phyloP scores from a whole-genome alignment of 2,329 filamentous ascomycete genomes.

The Clonostachys chloroleuca region DNA sequence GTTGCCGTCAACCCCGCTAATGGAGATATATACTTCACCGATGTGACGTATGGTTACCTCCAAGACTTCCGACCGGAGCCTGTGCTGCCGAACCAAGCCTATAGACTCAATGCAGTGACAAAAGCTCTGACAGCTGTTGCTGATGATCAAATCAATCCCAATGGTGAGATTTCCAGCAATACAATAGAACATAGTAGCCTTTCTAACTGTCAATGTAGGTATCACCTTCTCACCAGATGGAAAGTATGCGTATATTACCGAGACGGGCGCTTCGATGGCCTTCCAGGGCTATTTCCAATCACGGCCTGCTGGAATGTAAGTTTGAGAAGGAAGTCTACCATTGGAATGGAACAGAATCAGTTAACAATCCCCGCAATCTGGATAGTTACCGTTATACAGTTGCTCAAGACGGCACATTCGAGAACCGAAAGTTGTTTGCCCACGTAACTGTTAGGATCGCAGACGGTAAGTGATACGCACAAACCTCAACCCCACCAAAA shows the following conservation, averaged over 20 bases:
- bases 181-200: fast-evolving
- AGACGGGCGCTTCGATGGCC: constrained; percentile 37
- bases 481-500: too few species aligned
- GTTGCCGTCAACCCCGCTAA: constrained; percentile 46
- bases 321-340: background rate
- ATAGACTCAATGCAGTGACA: constrained; percentile 45
- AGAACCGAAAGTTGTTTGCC: constrained; percentile 50
- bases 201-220: constrained; percentile 19
- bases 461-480: constrained; percentile 36
- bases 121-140: constrained; percentile 50
- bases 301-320: constrained; percentile 6
- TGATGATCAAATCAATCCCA: constrained; percentile 51
- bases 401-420: constrained; percentile 35
- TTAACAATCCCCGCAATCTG: too few species aligned
- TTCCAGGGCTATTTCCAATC: too few species aligned
- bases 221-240: constrained; percentile 52
- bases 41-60: constrained; percentile 53
- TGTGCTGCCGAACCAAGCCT: constrained; percentile 52
- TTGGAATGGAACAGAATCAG: background rate
- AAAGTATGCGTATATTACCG: constrained; percentile 47
- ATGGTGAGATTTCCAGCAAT: constrained; percentile 26
- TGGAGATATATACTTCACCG: constrained; percentile 61
- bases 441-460: constrained; percentile 48
- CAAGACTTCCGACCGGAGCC: constrained; percentile 53
- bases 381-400: constrained; percentile 41